phyloP scores from a whole-genome alignment of 2,329 filamentous ascomycete species.

The Ceratocystis smalleyi region DNA sequence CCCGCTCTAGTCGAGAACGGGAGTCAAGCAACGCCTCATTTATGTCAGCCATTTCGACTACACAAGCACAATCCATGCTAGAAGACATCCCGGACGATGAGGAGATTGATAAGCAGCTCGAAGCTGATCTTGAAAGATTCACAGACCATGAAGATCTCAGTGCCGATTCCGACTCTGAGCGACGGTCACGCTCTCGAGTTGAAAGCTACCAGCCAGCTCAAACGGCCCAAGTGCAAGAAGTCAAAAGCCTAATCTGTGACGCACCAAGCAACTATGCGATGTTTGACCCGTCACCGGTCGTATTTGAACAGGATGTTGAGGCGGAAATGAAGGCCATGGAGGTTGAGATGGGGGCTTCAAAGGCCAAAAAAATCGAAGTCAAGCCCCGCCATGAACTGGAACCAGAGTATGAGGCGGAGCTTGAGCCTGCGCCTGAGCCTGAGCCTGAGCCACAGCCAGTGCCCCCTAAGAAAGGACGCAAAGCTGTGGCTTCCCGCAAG shows the following conservation, averaged over 20 bases:
- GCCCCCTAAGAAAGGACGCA: constrained; percentile 40
- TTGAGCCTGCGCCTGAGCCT: not conserved
- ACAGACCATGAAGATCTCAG: constrained; percentile 38
- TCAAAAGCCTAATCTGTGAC: not conserved
- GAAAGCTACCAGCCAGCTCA: constrained; percentile 21
- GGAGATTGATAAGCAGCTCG: constrained; percentile 49
- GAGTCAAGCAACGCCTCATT: constrained; percentile 31
- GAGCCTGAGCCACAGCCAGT: constrained; percentile 26
- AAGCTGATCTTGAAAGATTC: constrained; percentile 46
- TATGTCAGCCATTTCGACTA: constrained; percentile 36
- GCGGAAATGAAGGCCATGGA: constrained; percentile 36
- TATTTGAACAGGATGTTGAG: constrained; percentile 35
- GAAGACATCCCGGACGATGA: constrained; percentile 40
- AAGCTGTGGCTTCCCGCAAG: constrained; percentile 34
- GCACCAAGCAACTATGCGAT: constrained; percentile 30
- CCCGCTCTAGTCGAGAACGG: constrained; percentile 9
- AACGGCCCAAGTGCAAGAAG: not conserved
- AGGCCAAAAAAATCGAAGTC: constrained; percentile 19
- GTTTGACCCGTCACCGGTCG: constrained; percentile 35
- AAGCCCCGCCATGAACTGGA: not conserved
- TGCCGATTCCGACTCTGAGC: constrained; percentile 32
- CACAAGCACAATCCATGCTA: constrained; percentile 26
- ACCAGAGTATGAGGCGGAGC: not conserved
- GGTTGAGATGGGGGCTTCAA: constrained; percentile 31
- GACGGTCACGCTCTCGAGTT: constrained; percentile 19